Evolutionary conservation across 208 protist genomes (phyloP).

Genomic region (Acanthamoeba triangularis): DNA sequence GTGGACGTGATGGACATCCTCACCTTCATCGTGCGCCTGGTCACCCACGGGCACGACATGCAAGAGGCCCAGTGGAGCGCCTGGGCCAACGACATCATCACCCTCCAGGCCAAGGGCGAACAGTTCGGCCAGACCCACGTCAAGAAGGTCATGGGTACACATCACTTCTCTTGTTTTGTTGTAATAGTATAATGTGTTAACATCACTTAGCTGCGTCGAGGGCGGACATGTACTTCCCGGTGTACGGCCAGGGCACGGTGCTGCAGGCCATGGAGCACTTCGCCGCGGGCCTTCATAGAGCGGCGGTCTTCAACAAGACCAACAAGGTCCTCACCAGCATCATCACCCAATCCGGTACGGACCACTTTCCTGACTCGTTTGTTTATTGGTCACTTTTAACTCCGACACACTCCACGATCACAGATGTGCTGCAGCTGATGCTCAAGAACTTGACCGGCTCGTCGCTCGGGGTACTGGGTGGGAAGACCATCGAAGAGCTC

Average conservation of each 20-base stretch:
- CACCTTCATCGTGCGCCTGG: slow-evolving; percentile 15
- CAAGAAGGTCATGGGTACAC: slow-evolving; percentile 4
- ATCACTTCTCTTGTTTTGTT: neutral
- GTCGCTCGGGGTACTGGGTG: neutral
- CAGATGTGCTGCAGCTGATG: slow-evolving; percentile 47
- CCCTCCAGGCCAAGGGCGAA: neutral
- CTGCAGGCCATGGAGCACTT: slow-evolving; percentile 70
- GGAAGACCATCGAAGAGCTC: slow-evolving; percentile 59
- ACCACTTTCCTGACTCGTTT: no score
- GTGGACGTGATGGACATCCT: slow-evolving; percentile 70
- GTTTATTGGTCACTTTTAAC: no score
- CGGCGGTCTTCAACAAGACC: slow-evolving; percentile 33
- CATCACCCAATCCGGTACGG: slow-evolving; percentile 62
- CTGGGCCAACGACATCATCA: slow-evolving; percentile 31
- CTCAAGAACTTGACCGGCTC: slow-evolving; percentile 13
- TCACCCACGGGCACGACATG: slow-evolving; percentile 15
- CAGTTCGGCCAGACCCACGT: slow-evolving; percentile 55
- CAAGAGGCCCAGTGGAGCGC: slow-evolving; percentile 59
- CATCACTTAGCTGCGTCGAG: neutral
- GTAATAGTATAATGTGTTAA: neutral
- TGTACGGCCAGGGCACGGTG: slow-evolving; percentile 40
- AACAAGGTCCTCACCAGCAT: slow-evolving; percentile 44
- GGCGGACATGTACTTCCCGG: slow-evolving; percentile 48
- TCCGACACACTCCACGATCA: no score
- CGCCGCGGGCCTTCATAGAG: slow-evolving; percentile 12